Conservation (phyloP, 345 rosid genomes). For the Hibiscus syriacus region DNA sequence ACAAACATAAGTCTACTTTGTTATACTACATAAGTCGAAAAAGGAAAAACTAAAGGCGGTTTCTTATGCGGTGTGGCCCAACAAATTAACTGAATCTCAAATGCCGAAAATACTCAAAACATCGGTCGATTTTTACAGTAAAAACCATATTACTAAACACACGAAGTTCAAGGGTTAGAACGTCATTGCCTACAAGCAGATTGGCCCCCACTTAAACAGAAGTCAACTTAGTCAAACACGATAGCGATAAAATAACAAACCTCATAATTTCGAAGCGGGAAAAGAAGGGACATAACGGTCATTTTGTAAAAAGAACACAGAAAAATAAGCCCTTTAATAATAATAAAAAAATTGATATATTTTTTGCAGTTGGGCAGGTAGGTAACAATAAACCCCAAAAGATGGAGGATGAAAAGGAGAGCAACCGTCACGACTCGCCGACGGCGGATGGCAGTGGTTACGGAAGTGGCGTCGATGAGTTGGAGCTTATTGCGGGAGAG, state of each 20-base stretch:
- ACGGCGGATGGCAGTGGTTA: constrained; percentile 5
- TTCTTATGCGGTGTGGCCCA: constrained; percentile 16
- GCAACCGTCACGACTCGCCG: constrained; percentile 23
- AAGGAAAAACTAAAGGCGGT: constrained; percentile 16
- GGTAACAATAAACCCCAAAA: constrained; percentile 19
- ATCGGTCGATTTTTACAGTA: constrained; percentile 2
- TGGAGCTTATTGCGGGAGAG: constrained; percentile 7
- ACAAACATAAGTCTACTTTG: background rate
- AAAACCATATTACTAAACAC: background rate
- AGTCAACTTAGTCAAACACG: constrained; percentile 14
- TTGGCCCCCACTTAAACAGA: background rate
- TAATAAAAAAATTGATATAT: background rate
- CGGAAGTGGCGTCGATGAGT: background rate
- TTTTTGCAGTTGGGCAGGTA: constrained; percentile 52
- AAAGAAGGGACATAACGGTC: constrained; percentile 18
- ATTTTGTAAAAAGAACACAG: constrained; percentile 25
- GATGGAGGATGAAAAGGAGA: constrained; percentile 21
- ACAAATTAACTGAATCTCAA: constrained; percentile 16
- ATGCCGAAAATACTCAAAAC: background rate
- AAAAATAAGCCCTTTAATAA: constrained; percentile 22
- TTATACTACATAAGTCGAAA: constrained; percentile 11
- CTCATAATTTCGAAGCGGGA: background rate
- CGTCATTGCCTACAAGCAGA: background rate
- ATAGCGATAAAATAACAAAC: background rate
- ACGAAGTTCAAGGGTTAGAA: background rate